Evolutionary conservation across 2,329 filamentous ascomycete genomes (phyloP), one percentile per base, ranked within the genome.

Genomic region (Phialophora chinensis): DNA sequence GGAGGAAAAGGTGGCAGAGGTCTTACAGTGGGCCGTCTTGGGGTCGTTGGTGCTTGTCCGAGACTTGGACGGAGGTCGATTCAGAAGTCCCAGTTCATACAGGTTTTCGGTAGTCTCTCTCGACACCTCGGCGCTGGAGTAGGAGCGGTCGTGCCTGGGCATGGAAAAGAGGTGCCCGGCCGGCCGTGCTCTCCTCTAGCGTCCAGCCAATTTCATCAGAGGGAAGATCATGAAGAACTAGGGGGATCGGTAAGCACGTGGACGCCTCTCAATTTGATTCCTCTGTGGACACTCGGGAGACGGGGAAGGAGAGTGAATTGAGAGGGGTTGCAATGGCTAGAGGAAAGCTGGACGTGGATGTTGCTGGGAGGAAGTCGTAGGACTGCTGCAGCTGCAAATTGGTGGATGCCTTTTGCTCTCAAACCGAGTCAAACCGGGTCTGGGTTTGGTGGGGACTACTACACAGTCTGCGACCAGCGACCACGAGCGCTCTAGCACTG

Each of bases 71-170:
- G 62, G 57, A 62, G 72, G 67, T 56, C 69, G 69, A 49, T 57
- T 71, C 55, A 73, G 68, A 25, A 73, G 68, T 52, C 72, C 72
- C 56, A 73, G 57, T n/a, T 71, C 68, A 62, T 72, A 71, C 60
- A 73, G 68, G 63, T 72, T 72, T 63, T 73, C 62, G 56, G 68
- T 67, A 14, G 71, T 68, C 53, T 63, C 65, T 60, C 60, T 62
- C n/a, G 68, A 67, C 62, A 65, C 66, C 65, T 66, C 65, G 57
- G 57, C 62, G 63, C 60, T 62, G 65, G 60, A 61, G 55, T 59
- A 50, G 52, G 62, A 69, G 14, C 58, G 69, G 59, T 69, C 55
- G 67, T 72, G 69, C 61, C 72, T 72, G 65, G 66, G 64, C 72
- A 73, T 73, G 64, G 69, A 67, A 63, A 53, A 71, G 66, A 67